Base-by-base conservation (phyloP, 805 yeast species). In the Ascoidea rubescens region DNA sequence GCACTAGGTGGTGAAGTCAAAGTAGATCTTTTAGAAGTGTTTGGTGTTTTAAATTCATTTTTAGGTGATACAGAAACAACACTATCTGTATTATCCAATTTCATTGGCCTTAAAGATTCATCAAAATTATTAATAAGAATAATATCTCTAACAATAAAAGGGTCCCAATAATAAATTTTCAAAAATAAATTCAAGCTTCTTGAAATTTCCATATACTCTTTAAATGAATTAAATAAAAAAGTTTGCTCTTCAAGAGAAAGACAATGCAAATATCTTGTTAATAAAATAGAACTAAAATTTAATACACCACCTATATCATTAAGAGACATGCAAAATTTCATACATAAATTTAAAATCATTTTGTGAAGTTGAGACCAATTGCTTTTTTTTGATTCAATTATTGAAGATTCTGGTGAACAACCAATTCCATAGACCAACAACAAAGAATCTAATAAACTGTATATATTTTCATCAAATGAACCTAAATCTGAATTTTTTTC, bases 151-250 rank as follows among this genome's bases (percentile, higher is more conserved):
- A 87, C 67, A 6, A 91, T 52, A 52, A 71, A 74, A 0, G 82
- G 80, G 63, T 91, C 96, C 87, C 95, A 87, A 59, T 87, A 87
- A 0, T 70, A 66, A 8, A 66, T 55, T 1, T 58, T 58, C 10
- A 70, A 57, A 6, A 52, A 37, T 53, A 60, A 53, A 10, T 66
- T 59, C 14, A 55, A 50, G 1, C 55, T 58, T 12, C 55, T 61
- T 4, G 59, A 50, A 7, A 65, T 51, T 47, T 63, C 49, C 54
- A 68, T 60, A 55, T 62, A 53, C 1, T 60, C 55, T 42, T 63
- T 67, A 7, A 82, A 58, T 2, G 62, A 64, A 5, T 58, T 54
- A 54, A 67, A 64, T 2, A 75, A 55, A 12, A 63, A 63, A 2
- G 65, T 55, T 60, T 87, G 95, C 58, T 86, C 93, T 8, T 72